Conservation (phyloP, 495 filamentous ascomycete species). For the Durotheca rogersii region DNA sequence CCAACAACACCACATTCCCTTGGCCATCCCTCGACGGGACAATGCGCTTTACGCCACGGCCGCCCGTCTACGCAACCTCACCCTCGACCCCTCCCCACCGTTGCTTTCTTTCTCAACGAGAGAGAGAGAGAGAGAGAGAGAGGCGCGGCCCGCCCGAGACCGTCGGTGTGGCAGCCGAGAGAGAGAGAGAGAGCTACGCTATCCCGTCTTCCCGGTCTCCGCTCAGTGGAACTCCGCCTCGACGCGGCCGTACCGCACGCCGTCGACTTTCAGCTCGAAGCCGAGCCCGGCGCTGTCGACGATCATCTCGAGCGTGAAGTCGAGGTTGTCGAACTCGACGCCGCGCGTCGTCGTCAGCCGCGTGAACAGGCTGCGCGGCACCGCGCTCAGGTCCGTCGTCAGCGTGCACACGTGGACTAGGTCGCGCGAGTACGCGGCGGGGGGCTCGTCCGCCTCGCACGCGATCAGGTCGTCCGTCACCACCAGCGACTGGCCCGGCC, state of each 20-base stretch:
- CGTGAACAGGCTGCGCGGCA: conserved; percentile 65
- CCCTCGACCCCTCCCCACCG: background rate
- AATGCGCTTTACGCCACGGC: too few relatives aligned
- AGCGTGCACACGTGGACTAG: conserved; percentile 72
- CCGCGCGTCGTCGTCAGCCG: conserved; percentile 68
- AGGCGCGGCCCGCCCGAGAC: too few relatives aligned
- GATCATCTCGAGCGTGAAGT: conserved; percentile 74
- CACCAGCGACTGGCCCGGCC: conserved; percentile 61
- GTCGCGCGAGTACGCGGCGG: conserved; percentile 55
- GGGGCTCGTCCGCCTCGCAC: conserved; percentile 63
- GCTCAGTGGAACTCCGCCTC: conserved; percentile 64
- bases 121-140: too few relatives aligned
- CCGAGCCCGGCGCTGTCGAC: conserved; percentile 69
- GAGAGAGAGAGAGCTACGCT: too few relatives aligned
- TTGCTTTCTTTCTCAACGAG: background rate
- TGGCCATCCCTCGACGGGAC: too few relatives aligned
- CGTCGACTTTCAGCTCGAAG: conserved; percentile 73
- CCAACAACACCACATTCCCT: too few relatives aligned
- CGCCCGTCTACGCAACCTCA: background rate
- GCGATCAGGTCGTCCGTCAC: conserved; percentile 75
- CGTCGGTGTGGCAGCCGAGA: too few relatives aligned
- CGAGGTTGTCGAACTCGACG: conserved; percentile 71
- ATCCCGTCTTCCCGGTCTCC: background rate
- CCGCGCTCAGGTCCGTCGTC: conserved; percentile 69
- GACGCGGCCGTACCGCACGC: conserved; percentile 69